Evolutionary conservation across 805 yeast genomes (phyloP), one percentile per base, ranked within the genome.

Genomic region (Candida easanensis): DNA sequence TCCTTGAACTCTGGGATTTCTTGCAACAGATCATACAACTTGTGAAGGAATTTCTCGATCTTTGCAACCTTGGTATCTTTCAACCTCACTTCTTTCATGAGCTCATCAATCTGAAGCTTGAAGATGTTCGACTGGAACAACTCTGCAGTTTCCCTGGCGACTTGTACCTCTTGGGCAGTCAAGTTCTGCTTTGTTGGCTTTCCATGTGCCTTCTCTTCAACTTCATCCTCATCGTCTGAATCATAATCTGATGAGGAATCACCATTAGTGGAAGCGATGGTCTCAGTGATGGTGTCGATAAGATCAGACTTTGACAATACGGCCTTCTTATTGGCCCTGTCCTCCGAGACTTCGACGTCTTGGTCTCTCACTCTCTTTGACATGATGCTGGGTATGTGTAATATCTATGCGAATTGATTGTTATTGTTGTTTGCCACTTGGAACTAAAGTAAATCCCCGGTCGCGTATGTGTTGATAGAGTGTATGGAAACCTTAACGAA

Each of bases 71-170:
- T 82, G 15, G 77, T 64, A 16, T 87, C 91, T 54, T 85, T 85
- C 32, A 90, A 63, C 53, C 79, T 77, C 32, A 91, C 77, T 63
- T 91, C 98, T 52, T 79, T 77, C 53, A 93, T 69, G 32, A 93
- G 70, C 61, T 90, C 98, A 65, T 90, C 98, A 48, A 93, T 89
- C 68, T 93, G 96, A 45, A 93, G 66, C 63, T 93, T 93, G 80
- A 93, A 91, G 42, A 93, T 89, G 64, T 90, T 93, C 8, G 97
- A 88, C 59, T 90, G 88, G 79, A 90, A 93, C 36, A 91, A 68
- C 62, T 90, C 97, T 1, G 95, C 93, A 1, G 97, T 87, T 62
- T 90, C 97, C 55, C 96, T 76, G 0, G 97, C 96, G 3, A 85
- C 76, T 56, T 91, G 96, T 36, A 91, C 80, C 45, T 93, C 97